Base-by-base conservation (phyloP, 306 rosid species). In the Inga oerstediana region DNA sequence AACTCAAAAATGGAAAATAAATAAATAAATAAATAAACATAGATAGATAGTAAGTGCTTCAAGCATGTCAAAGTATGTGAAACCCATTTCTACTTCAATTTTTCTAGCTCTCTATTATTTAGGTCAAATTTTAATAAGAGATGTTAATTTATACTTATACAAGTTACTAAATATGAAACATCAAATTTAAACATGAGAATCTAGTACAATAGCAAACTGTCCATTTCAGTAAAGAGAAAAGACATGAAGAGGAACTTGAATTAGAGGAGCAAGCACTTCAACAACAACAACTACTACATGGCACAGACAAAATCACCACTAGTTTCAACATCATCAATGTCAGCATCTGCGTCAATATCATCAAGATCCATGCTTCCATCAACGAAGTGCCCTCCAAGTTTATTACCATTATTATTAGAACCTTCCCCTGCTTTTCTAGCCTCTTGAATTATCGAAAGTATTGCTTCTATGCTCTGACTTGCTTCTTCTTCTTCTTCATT, bases 311-410 rank as follows among this genome's bases (percentile, higher is more conserved):
- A 72, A 45, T 72, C 76, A 32, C 76, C 76, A 17, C 76, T 72
- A 13, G 59, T 44, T 8, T 72, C 76, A 1, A 45, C 59, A 22
- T 72, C 76, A 72, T 72, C 76, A 46, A 72, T 72, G 76, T 72
- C 76, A 14, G 76, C 39, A 72, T 72, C 76, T 2, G 37, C 22
- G 22, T 72, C 76, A 30, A 72, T 22, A 30, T 72, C 76, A 72
- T 72, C 76, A 46, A 72, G 76, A 22, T 72, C 76, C 76, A 72
- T 72, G 59, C 76, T 72, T 45, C 76, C 76, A 9, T 17, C 59
- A 1, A 72, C 37, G 3, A 72, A 72, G 35, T 22, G 20, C 7
- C 59, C 58, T 45, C 76, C 76, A 13, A 45, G 19, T 46, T 72
- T 72, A 13, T 56, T 19, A 56, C n/a, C 41, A 37, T 37, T 19